phyloP scores from a whole-genome alignment of 164 flowering plant species.

The Paratinospora sagittata region DNA sequence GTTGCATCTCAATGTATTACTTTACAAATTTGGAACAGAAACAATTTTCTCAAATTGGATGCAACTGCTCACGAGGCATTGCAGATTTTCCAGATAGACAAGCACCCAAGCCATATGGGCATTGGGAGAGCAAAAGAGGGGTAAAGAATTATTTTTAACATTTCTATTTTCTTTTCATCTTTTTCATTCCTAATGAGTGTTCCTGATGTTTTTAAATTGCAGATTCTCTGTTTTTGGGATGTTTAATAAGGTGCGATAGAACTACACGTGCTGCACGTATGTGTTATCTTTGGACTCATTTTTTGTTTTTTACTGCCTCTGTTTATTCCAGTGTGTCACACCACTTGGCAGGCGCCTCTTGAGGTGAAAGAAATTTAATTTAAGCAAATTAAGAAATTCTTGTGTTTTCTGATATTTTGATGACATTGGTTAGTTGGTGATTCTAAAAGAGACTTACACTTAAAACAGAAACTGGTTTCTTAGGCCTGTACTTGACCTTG shows the following conservation, averaged over 20 bases:
- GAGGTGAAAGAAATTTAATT: conserved; percentile 44
- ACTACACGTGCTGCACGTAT: conserved; percentile 5
- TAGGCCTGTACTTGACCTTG: conserved; percentile 87
- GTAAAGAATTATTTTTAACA: conserved; percentile 29
- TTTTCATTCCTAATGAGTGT: neutral
- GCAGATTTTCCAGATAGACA: conserved; percentile 92
- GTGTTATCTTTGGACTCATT: conserved; percentile 18
- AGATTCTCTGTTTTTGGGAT: conserved; percentile 99
- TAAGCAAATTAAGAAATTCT: conserved; percentile 1
- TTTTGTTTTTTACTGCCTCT: conserved; percentile 1
- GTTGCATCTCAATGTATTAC: conserved; percentile 17
- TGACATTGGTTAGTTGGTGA: conserved; percentile 10
- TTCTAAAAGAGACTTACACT: conserved; percentile 8
- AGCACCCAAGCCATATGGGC: conserved; percentile 99
- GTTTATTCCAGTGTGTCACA: conserved; percentile 70
- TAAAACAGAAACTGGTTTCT: conserved; percentile 76
- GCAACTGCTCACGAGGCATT: conserved; percentile 83
- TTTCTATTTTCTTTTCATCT: neutral
- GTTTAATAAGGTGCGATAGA: conserved; percentile 74
- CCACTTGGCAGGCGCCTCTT: conserved; percentile 85
- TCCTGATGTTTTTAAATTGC: conserved; percentile 23
- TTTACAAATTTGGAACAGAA: conserved; percentile 46
- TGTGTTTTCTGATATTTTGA: conserved; percentile 6
- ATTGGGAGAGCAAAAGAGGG: conserved; percentile 99
- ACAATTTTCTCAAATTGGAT: conserved; percentile 94